Conservation (phyloP, 2,329 filamentous ascomycete species). For the Claviceps sp. region DNA sequence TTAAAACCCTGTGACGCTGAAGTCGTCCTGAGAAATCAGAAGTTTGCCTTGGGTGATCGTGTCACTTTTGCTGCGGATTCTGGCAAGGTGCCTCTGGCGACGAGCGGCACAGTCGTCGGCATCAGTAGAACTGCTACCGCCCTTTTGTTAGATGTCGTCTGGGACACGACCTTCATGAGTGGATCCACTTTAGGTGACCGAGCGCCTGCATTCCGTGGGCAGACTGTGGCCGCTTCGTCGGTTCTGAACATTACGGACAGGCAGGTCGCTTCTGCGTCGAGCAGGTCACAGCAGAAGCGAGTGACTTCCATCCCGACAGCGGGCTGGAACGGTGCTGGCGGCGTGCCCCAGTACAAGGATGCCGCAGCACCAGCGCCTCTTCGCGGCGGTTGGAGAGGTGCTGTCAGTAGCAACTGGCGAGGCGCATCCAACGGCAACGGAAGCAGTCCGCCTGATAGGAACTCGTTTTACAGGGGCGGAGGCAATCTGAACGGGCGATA, state of each 20-base stretch:
- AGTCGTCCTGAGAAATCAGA: constrained; percentile 75
- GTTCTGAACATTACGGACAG: constrained; percentile 77
- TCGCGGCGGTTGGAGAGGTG: constrained; percentile 44
- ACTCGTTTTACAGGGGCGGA: constrained; percentile 22
- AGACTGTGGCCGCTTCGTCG: constrained; percentile 76
- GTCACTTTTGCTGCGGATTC: constrained; percentile 87
- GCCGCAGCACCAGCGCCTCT: constrained; percentile 41
- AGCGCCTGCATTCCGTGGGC: constrained; percentile 85
- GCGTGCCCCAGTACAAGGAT: constrained; percentile 49
- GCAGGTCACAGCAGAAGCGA: constrained; percentile 34
- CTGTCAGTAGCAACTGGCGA: constrained; percentile 28
- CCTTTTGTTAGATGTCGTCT: constrained; percentile 78
- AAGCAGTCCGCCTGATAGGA: constrained; percentile 21
- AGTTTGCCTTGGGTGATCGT: constrained; percentile 74
- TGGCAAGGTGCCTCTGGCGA: constrained; percentile 87
- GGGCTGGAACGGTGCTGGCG: constrained; percentile 40
- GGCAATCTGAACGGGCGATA: constrained; percentile 25
- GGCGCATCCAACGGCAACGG: constrained; percentile 16
- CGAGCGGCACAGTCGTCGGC: constrained; percentile 85
- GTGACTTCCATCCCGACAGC: constrained; percentile 36
- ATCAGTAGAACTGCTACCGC: constrained; percentile 78
- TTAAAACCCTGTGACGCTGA: constrained; percentile 95
- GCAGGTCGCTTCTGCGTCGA: constrained; percentile 63
- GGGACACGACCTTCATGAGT: constrained; percentile 93
- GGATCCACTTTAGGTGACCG: constrained; percentile 83